Percentiles rank a stretch among this genome's conserved stretches.
Conservation (phyloP, 768 basidiomycete genomes). For the Rhodosporidiobolus sp. region DNA sequence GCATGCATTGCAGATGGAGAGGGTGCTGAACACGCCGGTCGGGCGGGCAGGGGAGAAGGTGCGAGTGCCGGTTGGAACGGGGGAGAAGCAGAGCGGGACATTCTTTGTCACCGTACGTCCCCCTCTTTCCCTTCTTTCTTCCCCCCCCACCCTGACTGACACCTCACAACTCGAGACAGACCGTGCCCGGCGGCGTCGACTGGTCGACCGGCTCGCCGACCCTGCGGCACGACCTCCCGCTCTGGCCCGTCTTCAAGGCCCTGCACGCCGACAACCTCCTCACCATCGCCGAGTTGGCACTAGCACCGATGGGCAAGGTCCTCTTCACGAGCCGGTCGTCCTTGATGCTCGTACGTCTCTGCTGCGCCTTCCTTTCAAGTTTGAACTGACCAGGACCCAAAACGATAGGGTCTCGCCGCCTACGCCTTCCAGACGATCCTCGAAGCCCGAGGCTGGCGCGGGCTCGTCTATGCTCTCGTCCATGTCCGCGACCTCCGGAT, state of each 20-base stretch:
- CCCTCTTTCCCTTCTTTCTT: no score
- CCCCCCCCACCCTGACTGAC: constrained; percentile 21
- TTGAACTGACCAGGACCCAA: no score
- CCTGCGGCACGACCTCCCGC: constrained; percentile 56
- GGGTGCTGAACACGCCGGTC: constrained; percentile 46
- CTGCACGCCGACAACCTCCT: constrained; percentile 90
- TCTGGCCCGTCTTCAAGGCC: constrained; percentile 94
- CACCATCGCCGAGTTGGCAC: constrained; percentile 77
- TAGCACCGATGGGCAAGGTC: constrained; percentile 80
- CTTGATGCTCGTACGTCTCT: constrained; percentile 68
- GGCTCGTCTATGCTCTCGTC: constrained; percentile 53
- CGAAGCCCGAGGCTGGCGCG: constrained; percentile 66
- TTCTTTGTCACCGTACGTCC: constrained; percentile 17
- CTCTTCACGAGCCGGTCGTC: constrained; percentile 85
- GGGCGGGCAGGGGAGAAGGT: constrained; percentile 46
- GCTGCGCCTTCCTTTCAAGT: no score
- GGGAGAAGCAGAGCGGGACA: constrained; percentile 19
- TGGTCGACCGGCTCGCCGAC: background rate
- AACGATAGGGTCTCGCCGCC: constrained; percentile 14
- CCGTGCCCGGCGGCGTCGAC: constrained; percentile 43
- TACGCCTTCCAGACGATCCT: constrained; percentile 80
- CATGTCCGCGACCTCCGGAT: constrained; percentile 88
- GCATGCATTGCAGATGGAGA: constrained; percentile 26
- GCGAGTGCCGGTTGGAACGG: constrained; percentile 30
- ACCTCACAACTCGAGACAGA: no score